Conservation (phyloP, 2,329 filamentous ascomycete species). For the Aspergillus sp. region DNA sequence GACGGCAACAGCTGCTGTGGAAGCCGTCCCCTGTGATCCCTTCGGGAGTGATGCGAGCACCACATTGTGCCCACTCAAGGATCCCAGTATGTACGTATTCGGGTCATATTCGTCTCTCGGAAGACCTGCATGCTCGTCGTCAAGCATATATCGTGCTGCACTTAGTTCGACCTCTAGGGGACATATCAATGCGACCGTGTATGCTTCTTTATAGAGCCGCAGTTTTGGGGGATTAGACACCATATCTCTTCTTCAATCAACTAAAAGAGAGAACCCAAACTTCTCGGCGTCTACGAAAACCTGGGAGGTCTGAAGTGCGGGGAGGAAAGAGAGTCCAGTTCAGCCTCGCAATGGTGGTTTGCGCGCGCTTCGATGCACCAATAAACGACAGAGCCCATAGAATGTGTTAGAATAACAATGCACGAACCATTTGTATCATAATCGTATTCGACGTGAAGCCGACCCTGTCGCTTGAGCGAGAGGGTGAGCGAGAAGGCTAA, state of each 20-base stretch:
- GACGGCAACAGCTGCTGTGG: conserved; percentile 17
- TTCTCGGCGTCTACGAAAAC: no score
- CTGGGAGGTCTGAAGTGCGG: neutral
- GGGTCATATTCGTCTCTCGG: neutral
- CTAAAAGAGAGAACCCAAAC: no score
- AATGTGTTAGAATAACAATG: no score
- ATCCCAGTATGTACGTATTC: conserved; percentile 5
- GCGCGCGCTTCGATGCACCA: neutral
- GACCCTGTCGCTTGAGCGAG: no score
- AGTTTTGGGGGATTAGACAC: neutral
- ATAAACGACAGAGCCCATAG: neutral
- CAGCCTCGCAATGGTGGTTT: neutral
- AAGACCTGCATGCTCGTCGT: conserved; percentile 3
- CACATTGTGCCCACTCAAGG: conserved; percentile 10
- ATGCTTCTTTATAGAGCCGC: neutral
- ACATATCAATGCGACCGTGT: conserved; percentile 6
- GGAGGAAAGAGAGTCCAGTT: neutral
- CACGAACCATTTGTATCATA: no score
- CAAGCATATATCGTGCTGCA: conserved; percentile 9
- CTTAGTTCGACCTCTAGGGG: neutral
- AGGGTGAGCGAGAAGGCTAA: no score
- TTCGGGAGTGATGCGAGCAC: conserved; percentile 7
- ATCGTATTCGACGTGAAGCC: no score
- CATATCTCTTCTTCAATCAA: neutral
- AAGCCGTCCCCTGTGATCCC: conserved; percentile 27